Evolutionary conservation across 306 rosid genomes (phyloP).

Genomic region (peach (Prunus persica)): Prunus_persica_NCBIv2 NC_034009.1:33818001-33818500

Average conservation of each 20-base stretch:
- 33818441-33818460: slow-evolving; percentile 94
- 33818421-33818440: slow-evolving; percentile 17
- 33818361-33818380: neutral
- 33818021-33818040: slow-evolving; percentile 75
- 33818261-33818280: neutral
- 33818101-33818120: slow-evolving; percentile 79
- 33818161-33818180: slow-evolving; percentile 1
- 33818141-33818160: neutral
- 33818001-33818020: slow-evolving; percentile 73
- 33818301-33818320: neutral
- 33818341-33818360: neutral
- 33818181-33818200: neutral
- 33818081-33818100: slow-evolving; percentile 70
- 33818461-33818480: slow-evolving; percentile 76
- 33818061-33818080: slow-evolving; percentile 76
- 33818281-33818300: neutral
- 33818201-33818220: neutral
- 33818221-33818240: neutral
- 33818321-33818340: neutral
- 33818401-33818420: neutral
- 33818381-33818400: neutral
- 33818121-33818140: slow-evolving; percentile 80
- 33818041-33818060: slow-evolving; percentile 75
- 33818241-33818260: neutral
- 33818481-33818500: slow-evolving; percentile 60